Conservation (phyloP, 257 asterid species). For the Haberlea rhodopensis region DNA sequence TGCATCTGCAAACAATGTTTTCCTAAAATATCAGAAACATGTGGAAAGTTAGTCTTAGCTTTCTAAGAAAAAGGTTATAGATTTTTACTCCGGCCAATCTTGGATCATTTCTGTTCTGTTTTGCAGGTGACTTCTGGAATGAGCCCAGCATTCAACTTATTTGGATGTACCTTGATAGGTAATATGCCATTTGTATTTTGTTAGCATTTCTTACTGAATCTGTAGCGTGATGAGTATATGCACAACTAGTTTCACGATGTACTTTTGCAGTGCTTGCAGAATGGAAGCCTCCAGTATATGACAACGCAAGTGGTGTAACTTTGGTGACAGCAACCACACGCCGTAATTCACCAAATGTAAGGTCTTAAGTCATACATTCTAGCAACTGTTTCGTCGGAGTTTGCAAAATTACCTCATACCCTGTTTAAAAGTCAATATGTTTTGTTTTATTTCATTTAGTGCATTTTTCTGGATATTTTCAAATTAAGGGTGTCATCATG, state of each 20-base stretch:
- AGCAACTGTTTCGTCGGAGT: conserved; percentile 4
- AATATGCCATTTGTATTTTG: conserved; percentile 15
- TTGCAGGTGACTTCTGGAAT: conserved; percentile 87
- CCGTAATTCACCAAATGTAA: conserved; percentile 93
- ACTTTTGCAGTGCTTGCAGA: conserved; percentile 74
- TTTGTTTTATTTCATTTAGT: conserved; percentile 4
- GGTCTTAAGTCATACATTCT: conserved; percentile 22
- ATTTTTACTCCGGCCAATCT: conserved; percentile 5
- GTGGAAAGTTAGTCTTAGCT: too few relatives aligned
- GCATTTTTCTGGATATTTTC: not conserved
- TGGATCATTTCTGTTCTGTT: conserved; percentile 20
- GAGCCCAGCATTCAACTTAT: conserved; percentile 78
- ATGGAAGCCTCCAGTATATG: conserved; percentile 96
- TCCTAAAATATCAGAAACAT: too few relatives aligned
- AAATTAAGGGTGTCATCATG: not conserved
- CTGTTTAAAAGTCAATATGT: not conserved
- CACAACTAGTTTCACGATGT: conserved; percentile 11
- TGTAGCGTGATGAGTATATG: not conserved
- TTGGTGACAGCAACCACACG: conserved; percentile 94
- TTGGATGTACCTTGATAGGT: conserved; percentile 84
- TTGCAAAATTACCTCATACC: not conserved
- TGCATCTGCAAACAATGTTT: too few relatives aligned
- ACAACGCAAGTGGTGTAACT: conserved; percentile 63
- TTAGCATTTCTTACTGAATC: not conserved
- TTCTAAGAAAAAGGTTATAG: not conserved